Percentiles rank a stretch among this genome's conserved stretches.
Conservation (phyloP, 2,329 filamentous ascomycete species). For the Nannizziopsis barbatae region DNA sequence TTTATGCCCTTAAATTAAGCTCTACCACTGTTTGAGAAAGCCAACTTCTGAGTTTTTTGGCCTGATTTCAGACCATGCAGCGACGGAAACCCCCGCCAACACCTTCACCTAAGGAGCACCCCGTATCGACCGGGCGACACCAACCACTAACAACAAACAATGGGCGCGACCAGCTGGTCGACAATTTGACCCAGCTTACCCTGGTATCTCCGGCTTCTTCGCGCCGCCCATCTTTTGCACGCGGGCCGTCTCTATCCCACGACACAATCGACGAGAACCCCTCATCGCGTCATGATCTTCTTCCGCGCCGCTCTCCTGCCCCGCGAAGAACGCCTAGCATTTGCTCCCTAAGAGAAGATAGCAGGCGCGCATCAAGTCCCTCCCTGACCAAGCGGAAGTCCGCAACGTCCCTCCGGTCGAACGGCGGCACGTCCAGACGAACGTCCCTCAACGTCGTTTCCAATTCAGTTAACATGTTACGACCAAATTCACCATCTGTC, state of each 20-base stretch:
- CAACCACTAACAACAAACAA: constrained; percentile 8
- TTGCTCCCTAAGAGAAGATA: constrained; percentile 29
- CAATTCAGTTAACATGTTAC: constrained; percentile 22
- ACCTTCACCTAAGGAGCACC: neutral
- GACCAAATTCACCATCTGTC: constrained; percentile 19
- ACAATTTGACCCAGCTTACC: constrained; percentile 11
- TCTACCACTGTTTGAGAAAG: neutral
- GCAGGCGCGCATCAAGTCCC: constrained; percentile 23
- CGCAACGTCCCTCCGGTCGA: constrained; percentile 29
- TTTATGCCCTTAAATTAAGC: too few species aligned
- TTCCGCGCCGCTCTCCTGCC: constrained; percentile 13
- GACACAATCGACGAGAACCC: neutral
- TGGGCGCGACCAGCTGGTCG: constrained; percentile 4
- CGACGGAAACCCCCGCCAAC: neutral
- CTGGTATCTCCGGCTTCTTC: constrained; percentile 1
- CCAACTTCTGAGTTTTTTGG: neutral
- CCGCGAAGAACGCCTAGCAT: constrained; percentile 27
- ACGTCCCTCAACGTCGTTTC: constrained; percentile 23
- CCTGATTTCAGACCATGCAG: neutral
- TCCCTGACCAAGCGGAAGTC: constrained; percentile 32
- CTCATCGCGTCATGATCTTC: constrained; percentile 5
- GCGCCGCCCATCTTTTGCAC: constrained; percentile 3
- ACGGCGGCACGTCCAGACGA: constrained; percentile 25
- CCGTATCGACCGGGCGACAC: constrained; percentile 7
- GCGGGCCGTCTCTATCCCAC: constrained; percentile 4